A percentile compares a stretch with the other conserved stretches of the same genome.
Conservation (phyloP, 2,329 filamentous ascomycete genomes). For the Zopfia rhizophila region DNA sequence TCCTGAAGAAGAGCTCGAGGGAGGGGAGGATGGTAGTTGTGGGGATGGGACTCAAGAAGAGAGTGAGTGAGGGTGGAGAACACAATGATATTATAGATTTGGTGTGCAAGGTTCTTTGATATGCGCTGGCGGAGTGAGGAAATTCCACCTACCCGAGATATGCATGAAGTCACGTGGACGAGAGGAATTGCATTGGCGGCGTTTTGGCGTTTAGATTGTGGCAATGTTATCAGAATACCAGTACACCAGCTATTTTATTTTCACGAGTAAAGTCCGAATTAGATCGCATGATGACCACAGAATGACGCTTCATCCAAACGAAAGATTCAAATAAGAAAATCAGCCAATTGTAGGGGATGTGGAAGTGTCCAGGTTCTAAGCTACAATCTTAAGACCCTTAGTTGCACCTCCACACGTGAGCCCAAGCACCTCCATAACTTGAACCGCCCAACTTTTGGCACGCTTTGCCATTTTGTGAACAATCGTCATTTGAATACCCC, state of each 20-base stretch:
- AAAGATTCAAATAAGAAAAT: slow-evolving; percentile 18
- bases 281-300: too few species aligned
- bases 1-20: slow-evolving; percentile 75
- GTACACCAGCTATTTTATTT: too few species aligned
- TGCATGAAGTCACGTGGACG: too few species aligned
- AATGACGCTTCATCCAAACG: slow-evolving; percentile 5
- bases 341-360: slow-evolving; percentile 38
- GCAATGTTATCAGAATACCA: too few species aligned
- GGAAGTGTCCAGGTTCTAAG: slow-evolving; percentile 51
- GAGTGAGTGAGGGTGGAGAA: slow-evolving; percentile 59
- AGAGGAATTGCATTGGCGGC: too few species aligned
- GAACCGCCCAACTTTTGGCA: slow-evolving; percentile 49
- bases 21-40: slow-evolving; percentile 69
- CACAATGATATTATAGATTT: slow-evolving; percentile 57
- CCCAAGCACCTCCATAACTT: slow-evolving; percentile 49
- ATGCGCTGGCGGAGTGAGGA: neutral
- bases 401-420: slow-evolving; percentile 41
- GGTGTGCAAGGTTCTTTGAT: slow-evolving; percentile 50
- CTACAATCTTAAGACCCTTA: slow-evolving; percentile 52
- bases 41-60: slow-evolving; percentile 65
- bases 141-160: too few species aligned
- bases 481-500: slow-evolving; percentile 47
- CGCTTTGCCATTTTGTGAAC: slow-evolving; percentile 53
- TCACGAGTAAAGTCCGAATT: too few species aligned
- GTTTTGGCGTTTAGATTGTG: too few species aligned